Base-by-base conservation (phyloP, 371 early-diverging fungal genomes). In the Encephalitozoon romaleae region DNA sequence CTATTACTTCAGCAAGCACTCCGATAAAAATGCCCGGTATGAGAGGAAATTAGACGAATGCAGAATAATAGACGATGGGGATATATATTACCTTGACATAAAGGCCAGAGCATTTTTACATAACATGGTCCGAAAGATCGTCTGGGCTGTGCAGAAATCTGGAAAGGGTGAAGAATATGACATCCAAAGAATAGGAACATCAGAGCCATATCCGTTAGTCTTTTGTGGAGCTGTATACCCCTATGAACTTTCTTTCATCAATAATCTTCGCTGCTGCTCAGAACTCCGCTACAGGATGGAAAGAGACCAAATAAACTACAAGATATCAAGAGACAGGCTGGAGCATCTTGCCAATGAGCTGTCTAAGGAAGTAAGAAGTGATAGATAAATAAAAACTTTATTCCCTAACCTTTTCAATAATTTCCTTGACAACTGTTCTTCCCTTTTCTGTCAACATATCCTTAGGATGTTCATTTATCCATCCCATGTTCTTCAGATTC, bases 121-220 rank as follows among this genome's bases (percentile, higher is more conserved):
- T 54, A 82, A 83, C 70, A 82, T 83, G 80, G 85, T 84, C 5
- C 74, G 85, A 55, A 84, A 84, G 52, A 83, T 81, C 38, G 76
- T 81, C 30, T 74, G 68, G 64, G 69, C 79, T 28, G 9, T 82
- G 15, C 26, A 70, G 26, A 64, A 55, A 45, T 9, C 45, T 21
- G 84, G 77, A n/a, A 55, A 41, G 25, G 51, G 68, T 5, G 73
- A 68, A 34, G 43, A 25, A 45, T 54, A 80, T 23, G 67, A 75
- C 21, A 43, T 63, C 15, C 67, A 72, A 26, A 45, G 73, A 8
- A 68, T 71, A 9, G 64, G 71, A n/a, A 64, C 70, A 25, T 67
- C 82, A 15, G 68, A 70, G 41, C 71, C 84, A 2, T 4, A 55
- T 30, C 70, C 68, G 54, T 65, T 84, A 9, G 78, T 84, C 15